Evolutionary conservation across 352 stramenopile species (phyloP), one percentile per base, ranked within the genome.

Genomic region (Pythium angustatum): DNA sequence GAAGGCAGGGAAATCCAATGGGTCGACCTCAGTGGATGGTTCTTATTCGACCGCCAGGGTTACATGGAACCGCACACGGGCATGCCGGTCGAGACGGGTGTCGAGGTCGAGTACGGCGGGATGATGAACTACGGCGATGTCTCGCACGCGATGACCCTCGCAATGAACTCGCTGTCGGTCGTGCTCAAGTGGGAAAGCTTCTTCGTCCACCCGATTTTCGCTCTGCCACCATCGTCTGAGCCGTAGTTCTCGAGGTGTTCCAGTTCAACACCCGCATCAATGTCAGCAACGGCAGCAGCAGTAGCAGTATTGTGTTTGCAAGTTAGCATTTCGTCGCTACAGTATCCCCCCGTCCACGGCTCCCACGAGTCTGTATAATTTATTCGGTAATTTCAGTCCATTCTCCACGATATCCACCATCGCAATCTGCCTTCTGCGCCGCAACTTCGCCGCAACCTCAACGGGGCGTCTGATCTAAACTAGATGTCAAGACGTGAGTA

Each of bases 21-120:
- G 83, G 80, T 85, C n/a, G 72, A 90, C 30, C 58, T 87, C 12
- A 83, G 72, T 34, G 76, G 80, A 17, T 91, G 83, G 83, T 91
- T 91, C 41, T 34, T 86, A 5, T 88, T 91, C 48, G 77, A 90
- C 34, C 79, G 75, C 30, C 70, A 73, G 2, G 68, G 65, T 33
- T 79, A 76, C 56, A 36, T 65, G 1, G 68, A 79, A 8, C 61
- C 55, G 15, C 67, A 52, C 28, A 53, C 55, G 30, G 53, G 62
- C 28, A 41, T 54, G 53, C 78, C 77, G 48, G 54, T 77, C 22
- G 71, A 88, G 51, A 76, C 75, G 0, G 76, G 75, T 14, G 66
- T 76, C 44, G 72, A 83, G 31, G 70, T 91, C 41, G 83, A 91
- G 65, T 91, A 91, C 69, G 80, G 83, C 6, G 83, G 83, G 15